Conservation (phyloP, 768 basidiomycete species). For the Suillus sp. region DNA sequence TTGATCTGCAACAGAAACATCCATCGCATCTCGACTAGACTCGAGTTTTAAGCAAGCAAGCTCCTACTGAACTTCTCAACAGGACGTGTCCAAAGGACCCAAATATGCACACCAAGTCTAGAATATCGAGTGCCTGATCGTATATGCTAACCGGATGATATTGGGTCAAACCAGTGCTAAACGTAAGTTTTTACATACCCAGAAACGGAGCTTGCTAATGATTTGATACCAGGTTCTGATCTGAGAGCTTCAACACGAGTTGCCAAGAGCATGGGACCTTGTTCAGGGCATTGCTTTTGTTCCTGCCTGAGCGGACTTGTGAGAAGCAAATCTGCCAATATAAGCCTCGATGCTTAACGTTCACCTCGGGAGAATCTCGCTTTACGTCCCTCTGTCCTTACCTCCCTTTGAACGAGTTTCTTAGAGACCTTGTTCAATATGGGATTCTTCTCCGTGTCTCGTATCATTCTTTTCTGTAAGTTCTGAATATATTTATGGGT, state of each 20-base stretch:
- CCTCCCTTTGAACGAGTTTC: slow-evolving; percentile 3
- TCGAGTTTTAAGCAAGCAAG: not conserved
- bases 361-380: not conserved
- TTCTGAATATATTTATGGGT: not conserved
- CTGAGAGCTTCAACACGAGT: not conserved
- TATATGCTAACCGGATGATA: not conserved
- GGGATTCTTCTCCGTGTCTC: slow-evolving; percentile 16
- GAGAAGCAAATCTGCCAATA: not conserved
- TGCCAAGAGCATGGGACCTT: not conserved
- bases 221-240: not conserved
- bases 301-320: not conserved
- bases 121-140: not conserved
- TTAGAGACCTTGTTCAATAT: slow-evolving; percentile 8
- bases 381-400: not conserved
- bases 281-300: not conserved
- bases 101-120: too few species aligned
- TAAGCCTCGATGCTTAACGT: not conserved
- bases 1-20: not conserved
- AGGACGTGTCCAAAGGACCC: not conserved
- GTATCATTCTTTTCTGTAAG: slow-evolving; percentile 28
- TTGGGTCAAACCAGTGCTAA: not conserved
- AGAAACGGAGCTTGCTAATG: not conserved
- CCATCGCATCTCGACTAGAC: not conserved
- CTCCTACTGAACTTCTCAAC: not conserved
- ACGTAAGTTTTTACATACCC: not conserved